phyloP scores from a whole-genome alignment of 345 rosid genomes.

The Populus euphratica region DNA sequence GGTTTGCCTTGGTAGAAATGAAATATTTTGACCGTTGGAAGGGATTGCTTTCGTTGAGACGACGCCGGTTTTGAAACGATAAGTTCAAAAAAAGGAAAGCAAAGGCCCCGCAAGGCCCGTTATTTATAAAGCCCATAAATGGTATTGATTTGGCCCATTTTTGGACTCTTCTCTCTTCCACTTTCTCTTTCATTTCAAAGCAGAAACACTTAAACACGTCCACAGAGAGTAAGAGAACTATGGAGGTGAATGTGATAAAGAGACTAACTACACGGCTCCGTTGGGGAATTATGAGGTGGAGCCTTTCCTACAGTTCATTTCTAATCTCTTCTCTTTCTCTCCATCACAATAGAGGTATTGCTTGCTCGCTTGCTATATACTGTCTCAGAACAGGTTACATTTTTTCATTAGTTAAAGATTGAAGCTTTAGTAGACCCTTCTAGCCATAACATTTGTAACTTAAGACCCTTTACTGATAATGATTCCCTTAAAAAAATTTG shows the following conservation, averaged over 20 bases:
- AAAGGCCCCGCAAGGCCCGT: no score
- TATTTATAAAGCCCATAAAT: no score
- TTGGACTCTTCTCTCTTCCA: neutral
- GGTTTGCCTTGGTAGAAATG: no score
- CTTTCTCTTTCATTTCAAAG: neutral
- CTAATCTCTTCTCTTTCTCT: neutral
- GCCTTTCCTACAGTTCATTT: neutral
- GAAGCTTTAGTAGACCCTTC: neutral
- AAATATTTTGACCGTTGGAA: no score
- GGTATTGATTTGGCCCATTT: neutral
- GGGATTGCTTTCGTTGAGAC: no score
- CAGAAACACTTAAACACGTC: neutral
- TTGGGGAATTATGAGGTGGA: neutral
- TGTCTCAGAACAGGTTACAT: neutral
- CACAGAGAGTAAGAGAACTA: neutral
- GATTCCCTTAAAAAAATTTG: neutral
- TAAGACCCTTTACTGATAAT: neutral
- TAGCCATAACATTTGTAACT: neutral
- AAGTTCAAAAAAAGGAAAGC: no score
- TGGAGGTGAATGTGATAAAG: slow-evolving; percentile 12
- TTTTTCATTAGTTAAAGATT: neutral
- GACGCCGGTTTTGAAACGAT: no score
- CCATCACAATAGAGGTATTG: neutral
- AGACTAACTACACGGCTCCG: neutral
- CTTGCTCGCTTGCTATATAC: neutral